These are phyloP conservation scores for Eucalyptus polybractea DNA, from an alignment of 345 rosid species.

Conservation along the genomic window DNA sequence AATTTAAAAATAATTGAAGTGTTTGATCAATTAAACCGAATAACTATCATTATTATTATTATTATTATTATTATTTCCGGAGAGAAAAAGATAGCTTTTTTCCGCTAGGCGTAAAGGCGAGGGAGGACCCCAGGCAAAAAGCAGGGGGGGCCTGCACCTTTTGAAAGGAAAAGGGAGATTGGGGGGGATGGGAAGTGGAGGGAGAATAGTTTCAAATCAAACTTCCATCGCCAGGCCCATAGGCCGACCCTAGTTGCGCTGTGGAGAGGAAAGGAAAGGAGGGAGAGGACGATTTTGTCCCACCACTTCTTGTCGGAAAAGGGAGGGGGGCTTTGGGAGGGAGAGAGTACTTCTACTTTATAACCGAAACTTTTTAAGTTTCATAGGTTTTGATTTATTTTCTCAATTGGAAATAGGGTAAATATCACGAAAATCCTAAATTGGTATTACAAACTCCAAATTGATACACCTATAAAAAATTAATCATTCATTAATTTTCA, in stretches of 20 bases:
- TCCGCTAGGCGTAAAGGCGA: neutral
- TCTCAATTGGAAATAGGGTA: too few relatives aligned
- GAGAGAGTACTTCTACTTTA: too few relatives aligned
- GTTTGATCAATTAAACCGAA: neutral
- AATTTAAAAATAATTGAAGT: too few relatives aligned
- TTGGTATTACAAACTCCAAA: fast-evolving
- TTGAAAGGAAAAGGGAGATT: neutral
- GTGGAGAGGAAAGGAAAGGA: neutral
- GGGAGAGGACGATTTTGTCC: neutral
- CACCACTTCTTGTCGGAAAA: neutral
- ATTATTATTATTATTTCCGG: too few relatives aligned
- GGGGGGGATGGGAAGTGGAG: neutral
- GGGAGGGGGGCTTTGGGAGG: too few relatives aligned
- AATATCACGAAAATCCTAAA: too few relatives aligned
- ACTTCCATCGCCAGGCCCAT: neutral
- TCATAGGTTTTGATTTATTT: too few relatives aligned
- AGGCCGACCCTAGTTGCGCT: neutral
- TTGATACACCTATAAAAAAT: too few relatives aligned
- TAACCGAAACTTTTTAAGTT: too few relatives aligned
- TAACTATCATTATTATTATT: neutral
- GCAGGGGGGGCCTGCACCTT: neutral
- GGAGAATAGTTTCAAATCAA: neutral
- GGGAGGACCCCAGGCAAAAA: neutral
- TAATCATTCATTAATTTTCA: too few relatives aligned
- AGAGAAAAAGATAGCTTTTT: too few relatives aligned